These are phyloP conservation scores for Abrus precatorius DNA, from an alignment of 306 rosid genomes.

Conservation along the genomic window DNA sequence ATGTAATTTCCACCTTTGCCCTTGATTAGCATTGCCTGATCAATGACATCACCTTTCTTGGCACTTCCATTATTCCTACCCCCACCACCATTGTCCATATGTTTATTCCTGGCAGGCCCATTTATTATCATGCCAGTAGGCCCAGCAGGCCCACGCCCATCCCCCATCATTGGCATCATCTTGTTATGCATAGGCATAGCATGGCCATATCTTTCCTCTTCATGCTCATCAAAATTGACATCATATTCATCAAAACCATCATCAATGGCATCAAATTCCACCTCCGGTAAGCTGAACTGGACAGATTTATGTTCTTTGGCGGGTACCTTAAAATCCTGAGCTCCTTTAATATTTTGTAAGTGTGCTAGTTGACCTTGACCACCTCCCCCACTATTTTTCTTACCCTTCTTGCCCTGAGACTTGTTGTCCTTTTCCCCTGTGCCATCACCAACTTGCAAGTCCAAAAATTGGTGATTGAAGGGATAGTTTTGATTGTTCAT, in stretches of 20 bases:
- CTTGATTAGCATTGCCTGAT: constrained; percentile 53
- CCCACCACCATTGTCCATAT: constrained; percentile 51
- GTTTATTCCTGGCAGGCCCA: constrained; percentile 52
- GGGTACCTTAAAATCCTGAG: constrained; percentile 48
- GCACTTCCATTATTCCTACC: constrained; percentile 37
- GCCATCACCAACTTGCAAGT: constrained; percentile 46
- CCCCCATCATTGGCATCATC: constrained; percentile 21
- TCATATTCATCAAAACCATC: constrained; percentile 16
- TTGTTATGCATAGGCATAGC: not conserved
- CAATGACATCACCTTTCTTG: constrained; percentile 63
- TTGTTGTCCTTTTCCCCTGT: constrained; percentile 56
- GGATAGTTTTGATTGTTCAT: constrained; percentile 45
- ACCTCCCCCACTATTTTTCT: constrained; percentile 43
- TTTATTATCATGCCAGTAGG: constrained; percentile 47
- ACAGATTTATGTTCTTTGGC: constrained; percentile 69
- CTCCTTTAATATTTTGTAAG: constrained; percentile 54
- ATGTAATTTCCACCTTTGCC: constrained; percentile 52
- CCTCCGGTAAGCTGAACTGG: constrained; percentile 60
- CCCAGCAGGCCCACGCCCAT: constrained; percentile 46
- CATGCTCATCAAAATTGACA: not conserved
- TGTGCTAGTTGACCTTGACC: constrained; percentile 42
- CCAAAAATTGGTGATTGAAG: constrained; percentile 64
- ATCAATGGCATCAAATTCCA: constrained; percentile 50
- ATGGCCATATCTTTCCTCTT: constrained; percentile 13
- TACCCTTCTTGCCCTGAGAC: constrained; percentile 55